Percentiles rank a stretch among this genome's conserved stretches.
phyloP scores from a whole-genome alignment of 768 basidiomycete genomes.

The Tephrocybe sp. region DNA sequence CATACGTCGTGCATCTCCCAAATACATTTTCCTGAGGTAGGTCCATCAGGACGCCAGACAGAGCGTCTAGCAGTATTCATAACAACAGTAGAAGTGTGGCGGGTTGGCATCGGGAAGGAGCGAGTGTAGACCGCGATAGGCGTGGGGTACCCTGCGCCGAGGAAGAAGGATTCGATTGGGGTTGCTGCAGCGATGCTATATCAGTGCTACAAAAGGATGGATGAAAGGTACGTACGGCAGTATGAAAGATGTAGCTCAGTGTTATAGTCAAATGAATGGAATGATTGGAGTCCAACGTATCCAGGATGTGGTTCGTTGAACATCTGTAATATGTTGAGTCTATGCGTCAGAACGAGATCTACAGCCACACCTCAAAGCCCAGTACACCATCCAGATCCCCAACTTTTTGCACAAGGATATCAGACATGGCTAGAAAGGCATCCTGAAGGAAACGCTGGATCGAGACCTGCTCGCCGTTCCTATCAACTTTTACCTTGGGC shows the following conservation, averaged over 20 bases:
- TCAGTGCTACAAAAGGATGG: background rate
- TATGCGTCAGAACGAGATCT: background rate
- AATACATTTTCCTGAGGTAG: slow-evolving; percentile 85
- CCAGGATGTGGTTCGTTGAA: slow-evolving; percentile 96
- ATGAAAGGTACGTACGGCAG: slow-evolving; percentile 52
- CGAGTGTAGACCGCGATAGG: slow-evolving; percentile 76
- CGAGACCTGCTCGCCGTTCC: slow-evolving; percentile 47
- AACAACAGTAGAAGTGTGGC: slow-evolving; percentile 49
- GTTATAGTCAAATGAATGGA: slow-evolving; percentile 90
- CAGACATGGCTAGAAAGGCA: slow-evolving; percentile 77
- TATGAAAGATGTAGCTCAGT: slow-evolving; percentile 87
- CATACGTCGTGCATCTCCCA: slow-evolving; percentile 86
- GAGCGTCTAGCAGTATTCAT: slow-evolving; percentile 59
- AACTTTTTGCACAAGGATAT: slow-evolving; percentile 60
- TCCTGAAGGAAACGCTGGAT: slow-evolving; percentile 84
- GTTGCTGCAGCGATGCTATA: slow-evolving; percentile 49
- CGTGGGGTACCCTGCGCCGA: slow-evolving; percentile 88
- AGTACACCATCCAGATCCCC: slow-evolving; percentile 76
- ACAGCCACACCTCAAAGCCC: slow-evolving; percentile 76
- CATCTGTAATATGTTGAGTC: slow-evolving; percentile 43
- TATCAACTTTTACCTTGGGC: slow-evolving; percentile 60
- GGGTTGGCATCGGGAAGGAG: slow-evolving; percentile 88
- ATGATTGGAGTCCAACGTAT: slow-evolving; percentile 78
- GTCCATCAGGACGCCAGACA: slow-evolving; percentile 74
- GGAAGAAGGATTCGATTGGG: slow-evolving; percentile 83